Evolutionary conservation across 2,329 filamentous ascomycete genomes (phyloP).

Genomic region (Fusarium beomiforme): DNA sequence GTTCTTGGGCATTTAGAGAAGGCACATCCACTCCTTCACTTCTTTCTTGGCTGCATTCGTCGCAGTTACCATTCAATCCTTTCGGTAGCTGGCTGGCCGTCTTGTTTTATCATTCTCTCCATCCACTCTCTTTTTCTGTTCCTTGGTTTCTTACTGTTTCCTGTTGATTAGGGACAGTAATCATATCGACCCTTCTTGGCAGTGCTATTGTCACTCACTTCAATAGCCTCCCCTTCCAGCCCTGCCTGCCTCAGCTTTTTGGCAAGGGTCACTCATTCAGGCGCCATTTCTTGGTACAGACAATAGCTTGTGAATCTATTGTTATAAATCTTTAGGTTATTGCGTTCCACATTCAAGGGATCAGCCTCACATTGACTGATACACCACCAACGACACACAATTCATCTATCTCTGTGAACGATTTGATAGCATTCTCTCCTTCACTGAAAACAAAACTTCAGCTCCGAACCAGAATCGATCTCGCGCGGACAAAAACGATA

Average conservation of each 20-base stretch:
- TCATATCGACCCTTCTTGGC: slow-evolving; percentile 34
- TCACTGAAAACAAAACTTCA: slow-evolving; percentile 8
- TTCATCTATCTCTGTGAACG: slow-evolving; percentile 9
- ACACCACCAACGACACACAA: neutral
- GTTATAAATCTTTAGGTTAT: slow-evolving; percentile 18
- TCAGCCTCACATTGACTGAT: neutral
- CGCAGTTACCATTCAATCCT: slow-evolving; percentile 46
- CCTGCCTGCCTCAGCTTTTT: slow-evolving; percentile 30
- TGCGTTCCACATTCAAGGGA: neutral
- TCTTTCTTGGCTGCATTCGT: slow-evolving; percentile 27
- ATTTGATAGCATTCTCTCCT: slow-evolving; percentile 3
- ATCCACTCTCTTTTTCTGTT: slow-evolving; percentile 1
- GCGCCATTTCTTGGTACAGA: slow-evolving; percentile 10
- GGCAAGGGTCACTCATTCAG: slow-evolving; percentile 18
- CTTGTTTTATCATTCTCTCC: slow-evolving; percentile 12
- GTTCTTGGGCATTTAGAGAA: neutral
- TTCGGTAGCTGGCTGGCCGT: slow-evolving; percentile 46
- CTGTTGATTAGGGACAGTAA: slow-evolving; percentile 26
- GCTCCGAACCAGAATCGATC: slow-evolving; percentile 6
- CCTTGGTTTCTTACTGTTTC: neutral
- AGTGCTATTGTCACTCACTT: slow-evolving; percentile 21
- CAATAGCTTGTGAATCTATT: slow-evolving; percentile 29
- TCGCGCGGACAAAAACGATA: neutral
- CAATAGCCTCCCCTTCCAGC: slow-evolving; percentile 23
- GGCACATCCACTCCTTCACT: slow-evolving; percentile 17